Evolutionary conservation across 2,329 filamentous ascomycete species (phyloP), one percentile per base, ranked within the genome.

Genomic region (Calonectria naviculata): DNA sequence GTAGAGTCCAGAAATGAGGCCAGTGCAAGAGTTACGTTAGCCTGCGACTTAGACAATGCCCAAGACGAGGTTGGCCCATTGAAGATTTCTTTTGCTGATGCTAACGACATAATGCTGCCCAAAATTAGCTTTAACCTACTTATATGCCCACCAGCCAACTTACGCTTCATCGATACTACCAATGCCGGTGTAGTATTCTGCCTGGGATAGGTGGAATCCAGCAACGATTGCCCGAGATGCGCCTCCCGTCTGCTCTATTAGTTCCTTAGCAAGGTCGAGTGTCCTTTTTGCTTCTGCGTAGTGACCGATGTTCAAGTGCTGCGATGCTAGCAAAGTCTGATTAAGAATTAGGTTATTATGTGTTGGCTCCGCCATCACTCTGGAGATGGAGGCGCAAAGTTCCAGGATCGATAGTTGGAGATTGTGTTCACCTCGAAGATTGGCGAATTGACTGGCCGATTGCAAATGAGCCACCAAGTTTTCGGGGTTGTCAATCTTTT

Each of bases 171-270:
- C 87, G 19, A 89, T 83, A 61, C 91, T 90, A 12, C 93, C 93
- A 15, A 92, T 88, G 1, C 89, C 89, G 21, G 95, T 85, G 31
- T 92, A 86, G 80, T 95, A 95, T 80, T 97, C 94, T 0, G 93
- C 92, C 71, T 92, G 91, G 0, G 91, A 90, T 8, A 98, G 83
- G 74, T 95, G 89, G 80, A 93, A 93, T 19, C 83, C 82, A 12
- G 86, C 86, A 24, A 86, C 74, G 7, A 85, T 81, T 21, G 87
- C 84, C 15, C 80, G 80, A 3, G 85, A 82, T 4, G 80, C 71
- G 0, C 78, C 78, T n/a, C 84, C 79, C n/a, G 83, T 79, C 63
- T 84, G 79, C 47, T 81, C 76, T 10, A 85, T 73, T 21, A 87
- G 86, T 24, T 84, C 81, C 72, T 91, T 88, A 4, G 91, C 90